These are phyloP conservation scores for Carallia brachiata DNA, from an alignment of 345 rosid species.

Conservation along the genomic window DNA sequence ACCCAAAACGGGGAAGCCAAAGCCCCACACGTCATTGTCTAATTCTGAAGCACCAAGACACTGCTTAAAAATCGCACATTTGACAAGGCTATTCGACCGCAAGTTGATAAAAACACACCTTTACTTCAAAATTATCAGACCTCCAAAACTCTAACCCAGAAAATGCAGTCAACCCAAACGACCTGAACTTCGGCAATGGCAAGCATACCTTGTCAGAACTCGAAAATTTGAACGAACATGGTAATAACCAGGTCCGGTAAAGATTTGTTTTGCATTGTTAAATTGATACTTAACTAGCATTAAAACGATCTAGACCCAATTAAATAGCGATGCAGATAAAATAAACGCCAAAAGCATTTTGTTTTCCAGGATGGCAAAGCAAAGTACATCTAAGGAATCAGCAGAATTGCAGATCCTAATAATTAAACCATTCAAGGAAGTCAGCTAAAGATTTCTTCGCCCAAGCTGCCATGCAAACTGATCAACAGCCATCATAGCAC, in stretches of 20 bases:
- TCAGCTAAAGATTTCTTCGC: slow-evolving; percentile 23
- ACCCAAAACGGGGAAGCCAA: no score
- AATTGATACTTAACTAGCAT: not conserved
- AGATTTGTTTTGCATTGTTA: not conserved
- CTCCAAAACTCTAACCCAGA: no score
- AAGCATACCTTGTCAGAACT: no score
- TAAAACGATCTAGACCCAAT: not conserved
- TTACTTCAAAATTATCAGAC: no score
- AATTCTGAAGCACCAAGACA: no score
- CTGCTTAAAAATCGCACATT: no score
- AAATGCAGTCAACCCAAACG: no score
- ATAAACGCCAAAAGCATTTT: not conserved
- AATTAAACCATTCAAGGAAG: not conserved
- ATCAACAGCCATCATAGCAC: slow-evolving; percentile 68
- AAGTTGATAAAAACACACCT: no score
- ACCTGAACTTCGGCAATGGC: no score
- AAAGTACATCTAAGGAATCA: not conserved
- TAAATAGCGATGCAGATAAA: not conserved
- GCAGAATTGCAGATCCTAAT: not conserved
- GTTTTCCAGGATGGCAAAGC: not conserved
- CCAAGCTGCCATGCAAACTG: slow-evolving; percentile 51
- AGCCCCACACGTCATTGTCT: no score
- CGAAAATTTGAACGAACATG: slow-evolving; percentile 52
- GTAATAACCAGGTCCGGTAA: slow-evolving; percentile 19
- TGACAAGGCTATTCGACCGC: no score